Evolutionary conservation across 768 basidiomycete genomes (phyloP), one percentile per base, ranked within the genome.

Genomic region (Boletus reticulatus): DNA sequence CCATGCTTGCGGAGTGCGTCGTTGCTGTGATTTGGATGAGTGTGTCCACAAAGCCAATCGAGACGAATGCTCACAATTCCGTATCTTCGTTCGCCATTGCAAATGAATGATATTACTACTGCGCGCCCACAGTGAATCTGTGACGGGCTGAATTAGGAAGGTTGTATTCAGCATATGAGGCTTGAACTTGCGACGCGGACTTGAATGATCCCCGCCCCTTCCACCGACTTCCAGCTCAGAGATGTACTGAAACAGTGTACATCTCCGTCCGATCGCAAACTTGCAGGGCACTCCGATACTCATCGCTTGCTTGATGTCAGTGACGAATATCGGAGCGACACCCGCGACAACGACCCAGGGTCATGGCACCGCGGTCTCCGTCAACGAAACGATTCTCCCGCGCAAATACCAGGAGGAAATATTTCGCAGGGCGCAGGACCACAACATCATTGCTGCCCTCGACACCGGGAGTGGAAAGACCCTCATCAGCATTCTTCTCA

Each of bases 1-100:
- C 94, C 95, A 63, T 94, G 84, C 64, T 94, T 94, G 55, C 94
- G 88, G 12, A 98, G 83, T 20, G 89, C 91, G 67, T 98, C 95
- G 72, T 96, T 94, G 74, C 94, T 98, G 66, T 0, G 32, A 22
- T 3, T 3, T 1, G 22, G 22, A 13, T 55, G 54, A 49, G 43
- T 17, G 42, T 4, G 8, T 32, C 9, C 27, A 36, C 6, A 17
- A 24, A 27, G 56, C 4, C 48, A 8, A 38, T 16, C 36, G 24
- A 34, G 8, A 10, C 29, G 17, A 16, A 27, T 20, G 72, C 90
- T 73, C 71, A 95, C 94, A 98, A 97, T 81, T 98, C 94, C 3
- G 94, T 96, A 71, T 98, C 94, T 77, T 96, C 90, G 78, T 94
- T 80, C 3, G 22, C 22, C 22, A 22, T 22, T 22, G 22, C 22